Evolutionary conservation across 805 yeast genomes (phyloP).

Genomic region (Ogataea haglerorum): DNA sequence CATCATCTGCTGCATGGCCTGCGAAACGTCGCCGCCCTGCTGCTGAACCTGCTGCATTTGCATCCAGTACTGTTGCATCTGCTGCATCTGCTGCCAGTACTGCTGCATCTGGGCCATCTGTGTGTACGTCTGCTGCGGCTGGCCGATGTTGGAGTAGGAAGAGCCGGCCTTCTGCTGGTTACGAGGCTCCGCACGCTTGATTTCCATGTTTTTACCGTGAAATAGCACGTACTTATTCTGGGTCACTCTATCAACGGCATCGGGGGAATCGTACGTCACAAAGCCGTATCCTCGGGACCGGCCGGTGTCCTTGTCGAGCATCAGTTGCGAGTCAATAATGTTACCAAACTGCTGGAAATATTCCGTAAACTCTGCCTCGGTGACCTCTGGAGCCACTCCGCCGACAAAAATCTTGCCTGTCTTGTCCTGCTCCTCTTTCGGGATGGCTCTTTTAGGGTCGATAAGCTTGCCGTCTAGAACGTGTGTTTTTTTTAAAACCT

Average conservation of each 20-base stretch:
- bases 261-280: constrained; percentile 91
- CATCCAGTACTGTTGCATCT: constrained; percentile 41
- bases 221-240: constrained; percentile 76
- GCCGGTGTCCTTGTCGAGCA: constrained; percentile 97
- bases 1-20: constrained; percentile 13
- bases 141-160: constrained; percentile 32
- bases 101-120: constrained; percentile 41
- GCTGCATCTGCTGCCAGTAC: constrained; percentile 62
- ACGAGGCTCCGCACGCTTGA: constrained; percentile 81
- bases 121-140: constrained; percentile 30
- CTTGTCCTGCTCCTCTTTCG: constrained; percentile 94
- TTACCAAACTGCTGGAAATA: constrained; percentile 86
- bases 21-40: constrained; percentile 16
- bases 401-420: constrained; percentile 97
- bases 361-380: constrained; percentile 82
- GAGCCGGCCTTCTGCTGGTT: constrained; percentile 52
- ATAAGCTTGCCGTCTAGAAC: constrained; percentile 92
- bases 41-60: constrained; percentile 35
- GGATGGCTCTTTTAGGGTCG: constrained; percentile 97
- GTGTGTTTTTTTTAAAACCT: constrained; percentile 82
- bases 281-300: constrained; percentile 97
- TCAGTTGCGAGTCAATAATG: constrained; percentile 91
- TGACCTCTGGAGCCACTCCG: constrained; percentile 91
- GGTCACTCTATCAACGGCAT: constrained; percentile 87
- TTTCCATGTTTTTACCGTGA: constrained; percentile 83